Evolutionary conservation across 257 asterid genomes (phyloP), one percentile per base, ranked within the genome.

Genomic region (Nyctanthes arbortristis): DNA sequence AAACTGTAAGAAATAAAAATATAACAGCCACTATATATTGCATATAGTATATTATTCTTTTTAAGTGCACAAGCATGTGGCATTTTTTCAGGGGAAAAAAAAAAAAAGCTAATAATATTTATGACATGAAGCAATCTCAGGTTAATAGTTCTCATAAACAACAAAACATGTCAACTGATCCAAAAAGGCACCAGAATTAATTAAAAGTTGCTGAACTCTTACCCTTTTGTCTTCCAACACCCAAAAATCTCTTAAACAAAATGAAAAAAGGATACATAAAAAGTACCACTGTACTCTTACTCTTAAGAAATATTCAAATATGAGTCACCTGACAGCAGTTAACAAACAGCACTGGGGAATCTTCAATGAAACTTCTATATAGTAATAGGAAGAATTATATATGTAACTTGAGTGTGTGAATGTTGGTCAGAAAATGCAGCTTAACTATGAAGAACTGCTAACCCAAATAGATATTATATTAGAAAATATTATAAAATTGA

Each of bases 1-100:
- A 93, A 81, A 97, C 98, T 93, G 90, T 35, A 65, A 66, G 36
- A 75, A 65, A 78, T 58, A 68, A 24, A 73, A 55, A 76, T 5
- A 67, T 5, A 10, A 62, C 20, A 68, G 35, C 32, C 63, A 54
- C 61, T 55, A 63, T 24, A 29, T 24, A 35, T 49, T 63, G 52
- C 54, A 49, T 56, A 70, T 22, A 35, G 33, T n/a, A n/a, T n/a
- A n/a, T n/a, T n/a, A n/a, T n/a, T n/a, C n/a, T 30, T 20, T 12
- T 59, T 32, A 58, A 58, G 67, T 37, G 45, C 20, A 24, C 54
- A 5, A 49, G 43, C 22, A 7, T 31, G 32, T 45, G 20, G 27
- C 20, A 43, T 43, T 31, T 30, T 20, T 66, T 57, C 31, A 30
- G 10, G 69, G 35, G 22, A 36, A 3, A 49, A 12, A 37, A n/a